phyloP scores from a whole-genome alignment of 306 rosid species.

The Oxytropis ochrocephala region DNA sequence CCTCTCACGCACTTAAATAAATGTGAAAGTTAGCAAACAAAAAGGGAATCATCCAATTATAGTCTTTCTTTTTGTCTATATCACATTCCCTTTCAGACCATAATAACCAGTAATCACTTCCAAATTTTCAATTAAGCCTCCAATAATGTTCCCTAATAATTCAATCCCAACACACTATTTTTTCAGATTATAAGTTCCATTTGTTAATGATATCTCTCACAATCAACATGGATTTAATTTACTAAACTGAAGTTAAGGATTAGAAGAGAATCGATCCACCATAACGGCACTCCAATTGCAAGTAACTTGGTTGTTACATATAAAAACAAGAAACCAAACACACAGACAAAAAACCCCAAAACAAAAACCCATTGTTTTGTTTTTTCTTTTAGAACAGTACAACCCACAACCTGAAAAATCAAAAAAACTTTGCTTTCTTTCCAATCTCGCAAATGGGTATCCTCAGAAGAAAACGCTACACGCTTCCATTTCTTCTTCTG shows the following conservation, averaged over 20 bases:
- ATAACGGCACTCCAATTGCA: not conserved
- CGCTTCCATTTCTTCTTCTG: conserved; percentile 10
- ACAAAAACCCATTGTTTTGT: too few species aligned
- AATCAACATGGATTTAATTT: not conserved
- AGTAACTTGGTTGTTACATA: not conserved
- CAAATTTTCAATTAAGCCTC: not conserved
- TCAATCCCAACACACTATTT: not conserved
- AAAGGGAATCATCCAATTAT: not conserved
- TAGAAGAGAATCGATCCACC: not conserved
- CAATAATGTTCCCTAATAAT: not conserved
- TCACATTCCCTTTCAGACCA: not conserved
- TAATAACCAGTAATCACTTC: not conserved
- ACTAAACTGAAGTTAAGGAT: not conserved
- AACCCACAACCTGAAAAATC: not conserved
- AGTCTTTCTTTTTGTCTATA: not conserved
- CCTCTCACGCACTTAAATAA: not conserved
- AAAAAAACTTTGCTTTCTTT: not conserved
- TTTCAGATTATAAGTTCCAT: not conserved
- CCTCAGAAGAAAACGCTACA: conserved; percentile 5
- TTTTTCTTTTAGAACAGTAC: not conserved
- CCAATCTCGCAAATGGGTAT: conserved; percentile 38
- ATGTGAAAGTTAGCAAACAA: not conserved
- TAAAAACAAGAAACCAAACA: not conserved
- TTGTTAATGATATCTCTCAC: not conserved
- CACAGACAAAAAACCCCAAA: not conserved